Evolutionary conservation across 2,329 filamentous ascomycete genomes (phyloP), one percentile per base, ranked within the genome.

Genomic region (Huntiella moniliformis): DNA sequence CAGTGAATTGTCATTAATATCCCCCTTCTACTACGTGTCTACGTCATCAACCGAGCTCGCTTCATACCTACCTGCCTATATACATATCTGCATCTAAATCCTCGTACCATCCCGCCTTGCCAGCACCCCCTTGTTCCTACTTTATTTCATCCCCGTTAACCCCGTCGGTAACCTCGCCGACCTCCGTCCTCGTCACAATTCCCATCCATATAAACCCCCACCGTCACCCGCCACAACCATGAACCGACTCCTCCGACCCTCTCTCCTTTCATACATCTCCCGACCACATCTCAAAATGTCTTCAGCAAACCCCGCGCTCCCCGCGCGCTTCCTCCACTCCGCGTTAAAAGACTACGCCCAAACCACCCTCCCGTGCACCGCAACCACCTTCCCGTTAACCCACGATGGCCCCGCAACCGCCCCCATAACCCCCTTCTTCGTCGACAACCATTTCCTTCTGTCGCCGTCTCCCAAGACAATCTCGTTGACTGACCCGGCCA

Each of bases 401-500:
- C 83, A 91, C 65, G 77, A 81, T 45, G 76, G 75, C 64, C 77
- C 85, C 55, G 56, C 71, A 53, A 62, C 73, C 49, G 76, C 80
- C 34, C 63, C 71, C 54, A 74, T 87, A 59, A 88, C 83, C 11
- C 79, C 77, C 22, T 86, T 82, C 67, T 91, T 91, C 60, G 59
- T 91, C 54, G 73, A 91, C 68, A 91, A 91, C 65, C 65, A 80
- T 60, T 86, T 88, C 58, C 65, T 78, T 46, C 63, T 70, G 42
- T 87, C 82, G 13, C 63, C 70, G 56, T 68, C 82, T 22, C 70
- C 74, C 50, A 67, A 79, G 63, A 85, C 77, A 69, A 85, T 88
- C 59, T 80, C 86, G 56, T 66, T 91, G 52, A 67, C 82, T 62
- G 83, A 91, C 62, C 83, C 83, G 15, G 82, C 83, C 42, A 88